Percentiles rank a stretch among this genome's conserved stretches.
These are phyloP conservation scores for Limnomonas spitsbergensis DNA, from an alignment of 139 green algal species.

Conservation along the genomic window DNA sequence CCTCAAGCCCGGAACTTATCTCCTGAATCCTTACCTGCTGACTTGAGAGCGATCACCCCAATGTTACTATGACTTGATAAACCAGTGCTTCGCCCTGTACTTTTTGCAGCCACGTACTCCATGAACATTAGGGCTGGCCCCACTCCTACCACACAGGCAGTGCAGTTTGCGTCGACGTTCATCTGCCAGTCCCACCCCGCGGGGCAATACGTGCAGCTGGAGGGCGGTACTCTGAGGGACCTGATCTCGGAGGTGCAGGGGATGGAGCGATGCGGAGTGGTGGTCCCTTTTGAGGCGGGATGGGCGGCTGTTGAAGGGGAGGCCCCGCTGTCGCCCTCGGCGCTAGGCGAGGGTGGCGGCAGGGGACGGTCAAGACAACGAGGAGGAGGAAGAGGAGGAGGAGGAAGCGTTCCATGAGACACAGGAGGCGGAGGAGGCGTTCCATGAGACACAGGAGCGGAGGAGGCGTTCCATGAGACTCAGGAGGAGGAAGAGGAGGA, in stretches of 20 bases:
- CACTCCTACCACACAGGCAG: neutral
- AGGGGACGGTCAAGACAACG: too few relatives aligned
- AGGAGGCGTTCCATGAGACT: conserved; percentile 13
- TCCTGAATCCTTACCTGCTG: too few relatives aligned
- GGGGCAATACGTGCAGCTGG: conserved; percentile 12
- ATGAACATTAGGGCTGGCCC: neutral
- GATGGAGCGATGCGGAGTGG: neutral
- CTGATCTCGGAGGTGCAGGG: conserved; percentile 18
- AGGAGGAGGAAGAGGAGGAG: conserved; percentile 14
- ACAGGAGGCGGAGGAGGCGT: neutral
- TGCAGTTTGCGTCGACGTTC: neutral
- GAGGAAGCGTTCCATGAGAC: conserved; percentile 2
- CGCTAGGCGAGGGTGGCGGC: neutral
- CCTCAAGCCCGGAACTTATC: too few relatives aligned
- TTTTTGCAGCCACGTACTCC: neutral
- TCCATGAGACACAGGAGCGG: too few relatives aligned
- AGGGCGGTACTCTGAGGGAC: conserved; percentile 15
- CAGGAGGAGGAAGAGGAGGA: conserved; percentile 34
- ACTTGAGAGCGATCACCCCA: neutral
- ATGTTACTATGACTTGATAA: neutral
- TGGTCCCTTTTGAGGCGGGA: neutral
- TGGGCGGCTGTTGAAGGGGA: neutral
- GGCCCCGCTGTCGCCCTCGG: neutral
- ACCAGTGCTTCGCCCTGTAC: neutral
- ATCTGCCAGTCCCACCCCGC: conserved; percentile 2